Percentiles rank a stretch among this genome's conserved stretches.
Evolutionary conservation across 768 basidiomycete species (phyloP).

Genomic region (Collybia sp.): DNA sequence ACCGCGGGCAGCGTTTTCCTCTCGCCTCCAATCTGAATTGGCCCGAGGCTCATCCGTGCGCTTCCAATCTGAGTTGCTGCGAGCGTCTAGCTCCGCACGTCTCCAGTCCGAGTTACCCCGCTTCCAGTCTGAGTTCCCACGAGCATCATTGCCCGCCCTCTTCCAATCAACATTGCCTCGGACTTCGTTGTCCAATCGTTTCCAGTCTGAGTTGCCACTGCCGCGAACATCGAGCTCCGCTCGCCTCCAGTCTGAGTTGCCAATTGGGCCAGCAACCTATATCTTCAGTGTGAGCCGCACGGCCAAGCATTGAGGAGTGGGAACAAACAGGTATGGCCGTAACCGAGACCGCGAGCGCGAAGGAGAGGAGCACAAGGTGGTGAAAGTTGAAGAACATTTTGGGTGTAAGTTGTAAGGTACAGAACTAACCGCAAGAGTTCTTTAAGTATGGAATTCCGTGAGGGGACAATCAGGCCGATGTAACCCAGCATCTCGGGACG

Average conservation of each 20-base stretch:
- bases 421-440: constrained; percentile 4
- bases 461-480: constrained; percentile 21
- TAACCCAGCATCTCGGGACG: constrained; percentile 17
- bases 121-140: constrained; percentile 12
- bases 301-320: constrained; percentile 2
- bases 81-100: constrained; percentile 2
- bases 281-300: background rate
- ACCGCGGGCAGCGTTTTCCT: constrained; percentile 8
- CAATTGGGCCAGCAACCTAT: constrained; percentile 15
- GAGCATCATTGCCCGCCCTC: too few species aligned
- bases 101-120: constrained; percentile 7
- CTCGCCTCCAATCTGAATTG: constrained; percentile 10
- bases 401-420: constrained; percentile 24
- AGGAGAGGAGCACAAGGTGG: constrained; percentile 26
- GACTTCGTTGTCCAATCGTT: background rate
- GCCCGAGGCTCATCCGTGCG: too few species aligned
- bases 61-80: background rate
- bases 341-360: constrained; percentile 26
- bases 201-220: constrained; percentile 3
- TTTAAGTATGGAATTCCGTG: too few species aligned
- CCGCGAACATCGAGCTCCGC: constrained; percentile 5
- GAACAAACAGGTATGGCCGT: constrained; percentile 33
- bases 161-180: too few species aligned
- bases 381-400: constrained; percentile 28
- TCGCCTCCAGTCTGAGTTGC: constrained; percentile 16